Evolutionary conservation across 306 rosid genomes (phyloP), one percentile per base, ranked within the genome.

Genomic region (Alnus rubra): DNA sequence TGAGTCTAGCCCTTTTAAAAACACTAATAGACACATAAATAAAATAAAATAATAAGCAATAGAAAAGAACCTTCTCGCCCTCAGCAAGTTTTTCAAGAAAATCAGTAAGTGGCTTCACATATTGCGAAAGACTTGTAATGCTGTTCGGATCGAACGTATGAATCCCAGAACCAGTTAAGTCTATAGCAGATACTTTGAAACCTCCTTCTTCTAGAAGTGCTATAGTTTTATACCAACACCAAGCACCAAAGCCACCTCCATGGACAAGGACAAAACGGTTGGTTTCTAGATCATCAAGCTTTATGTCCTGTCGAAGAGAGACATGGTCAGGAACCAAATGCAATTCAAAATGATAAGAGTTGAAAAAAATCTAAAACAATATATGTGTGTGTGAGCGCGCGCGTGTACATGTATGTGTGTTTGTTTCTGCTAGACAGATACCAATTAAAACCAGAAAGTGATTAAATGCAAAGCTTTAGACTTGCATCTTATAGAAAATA

Each of bases 141-240:
- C 67, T 84, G 89, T 95, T 93, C 42, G 97, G 71, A 69, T 95
- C 97, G 73, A 80, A 93, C 16, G 89, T 79, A 89, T 92, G 90
- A 81, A 91, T 92, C 78, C 99, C 99, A 47, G 96, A 93, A 71
- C 99, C 99, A 53, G 96, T 88, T 80, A 95, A 91, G 81, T 95
- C 98, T 78, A 95, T 80, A 60, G 98, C 99, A 77, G 93, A 70
- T 13, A 90, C 99, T 82, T 86, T 90, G 78, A 84, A 95, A 81
- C 99, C 97, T 49, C 83, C 88, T 81, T 95, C 98, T 87, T 93
- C 99, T 42, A 95, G 83, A 79, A 93, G 97, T 47, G 99, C 97
- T 73, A 95, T 95, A 60, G 99, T 91, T 89, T 95, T 95, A 85
- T 95, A 95, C 99, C 99, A 95, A 86, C 99, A 95, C 99, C 99